Percentiles rank a stretch among this genome's conserved stretches.
Conservation (phyloP, 2,329 filamentous ascomycete genomes). For the Periconia macrospinosa region DNA sequence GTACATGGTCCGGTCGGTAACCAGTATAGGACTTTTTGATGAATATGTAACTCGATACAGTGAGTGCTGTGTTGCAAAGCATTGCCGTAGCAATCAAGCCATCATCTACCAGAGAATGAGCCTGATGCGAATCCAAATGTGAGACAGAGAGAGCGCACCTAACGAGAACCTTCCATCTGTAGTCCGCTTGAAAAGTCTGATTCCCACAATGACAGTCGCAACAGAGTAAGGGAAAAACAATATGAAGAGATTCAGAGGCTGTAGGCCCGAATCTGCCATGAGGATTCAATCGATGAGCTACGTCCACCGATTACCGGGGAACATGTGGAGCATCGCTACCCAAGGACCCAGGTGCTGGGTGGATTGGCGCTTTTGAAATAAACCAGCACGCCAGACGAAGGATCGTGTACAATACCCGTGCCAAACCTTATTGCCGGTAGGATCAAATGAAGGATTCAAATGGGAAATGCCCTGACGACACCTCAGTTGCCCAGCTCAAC, state of each 20-base stretch:
- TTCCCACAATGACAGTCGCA: conserved; percentile 3
- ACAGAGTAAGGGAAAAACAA: conserved; percentile 6
- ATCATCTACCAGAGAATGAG: not conserved
- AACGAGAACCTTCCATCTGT: conserved; percentile 2
- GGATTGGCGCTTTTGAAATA: not conserved
- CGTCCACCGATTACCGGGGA: not conserved
- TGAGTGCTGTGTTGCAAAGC: not conserved
- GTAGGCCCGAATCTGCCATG: conserved; percentile 9
- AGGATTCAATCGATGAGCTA: not conserved
- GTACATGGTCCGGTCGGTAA: conserved; percentile 4
- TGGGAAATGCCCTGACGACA: not conserved
- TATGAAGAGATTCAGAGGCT: conserved; percentile 6
- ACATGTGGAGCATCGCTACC: not conserved
- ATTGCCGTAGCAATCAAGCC: not conserved
- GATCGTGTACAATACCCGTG: not conserved
- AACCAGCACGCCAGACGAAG: not conserved
- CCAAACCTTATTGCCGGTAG: not conserved
- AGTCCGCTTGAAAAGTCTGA: conserved; percentile 6
- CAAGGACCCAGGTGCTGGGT: not conserved
- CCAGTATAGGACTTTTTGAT: not conserved
- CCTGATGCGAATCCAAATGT: not conserved
- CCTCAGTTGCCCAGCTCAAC: not conserved
- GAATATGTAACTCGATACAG: not conserved
- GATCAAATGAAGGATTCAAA: not conserved
- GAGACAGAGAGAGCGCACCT: not conserved